Conservation (phyloP, 345 rosid genomes). For the Hibiscus syriacus region DNA sequence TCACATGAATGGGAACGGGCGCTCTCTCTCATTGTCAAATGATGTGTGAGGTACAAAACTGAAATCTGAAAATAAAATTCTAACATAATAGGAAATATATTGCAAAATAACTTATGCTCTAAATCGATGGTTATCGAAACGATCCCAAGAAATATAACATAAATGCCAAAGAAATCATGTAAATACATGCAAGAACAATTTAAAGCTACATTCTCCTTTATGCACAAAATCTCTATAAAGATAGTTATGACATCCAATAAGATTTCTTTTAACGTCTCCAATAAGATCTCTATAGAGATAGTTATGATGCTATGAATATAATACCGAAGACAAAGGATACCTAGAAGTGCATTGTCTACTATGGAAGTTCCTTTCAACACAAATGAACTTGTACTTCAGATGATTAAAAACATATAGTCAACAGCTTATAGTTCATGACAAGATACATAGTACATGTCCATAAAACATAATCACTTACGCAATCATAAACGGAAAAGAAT, state of each 20-base stretch:
- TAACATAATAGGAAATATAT: too few relatives aligned
- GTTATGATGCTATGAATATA: not conserved
- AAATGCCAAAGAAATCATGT: too few relatives aligned
- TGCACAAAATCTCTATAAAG: not conserved
- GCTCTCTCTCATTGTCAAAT: conserved; percentile 56
- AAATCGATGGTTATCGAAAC: not conserved
- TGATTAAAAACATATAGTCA: not conserved
- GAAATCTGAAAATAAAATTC: not conserved
- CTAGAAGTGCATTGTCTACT: not conserved
- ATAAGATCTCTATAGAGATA: too few relatives aligned
- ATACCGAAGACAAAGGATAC: not conserved
- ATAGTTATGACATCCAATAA: not conserved
- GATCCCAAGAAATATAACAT: not conserved
- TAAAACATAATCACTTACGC: not conserved
- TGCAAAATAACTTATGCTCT: not conserved
- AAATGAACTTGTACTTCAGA: not conserved
- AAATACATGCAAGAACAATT: too few relatives aligned
- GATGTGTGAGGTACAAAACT: conserved; percentile 2
- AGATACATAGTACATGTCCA: not conserved
- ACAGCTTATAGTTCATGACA: not conserved
- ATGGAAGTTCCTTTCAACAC: not conserved
- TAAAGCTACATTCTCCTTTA: not conserved
- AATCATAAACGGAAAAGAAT: not conserved
- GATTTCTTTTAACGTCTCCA: not conserved
- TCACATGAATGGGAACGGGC: conserved; percentile 25